Percentiles rank a stretch among this genome's conserved stretches.
phyloP scores from a whole-genome alignment of 345 rosid species.

The Euphorbia pulcherrima region DNA sequence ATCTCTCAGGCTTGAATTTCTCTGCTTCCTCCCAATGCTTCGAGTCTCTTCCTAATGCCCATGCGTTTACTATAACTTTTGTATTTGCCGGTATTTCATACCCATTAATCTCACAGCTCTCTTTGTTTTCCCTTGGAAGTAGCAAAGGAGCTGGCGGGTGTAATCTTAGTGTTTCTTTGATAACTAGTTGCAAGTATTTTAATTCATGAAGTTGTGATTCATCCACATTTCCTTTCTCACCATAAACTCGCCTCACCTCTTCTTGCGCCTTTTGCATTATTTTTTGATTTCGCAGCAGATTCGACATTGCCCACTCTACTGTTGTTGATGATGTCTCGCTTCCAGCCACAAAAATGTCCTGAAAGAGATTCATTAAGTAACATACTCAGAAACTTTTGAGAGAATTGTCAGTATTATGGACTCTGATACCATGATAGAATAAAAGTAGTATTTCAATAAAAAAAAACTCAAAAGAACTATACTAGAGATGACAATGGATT shows the following conservation, averaged over 20 bases:
- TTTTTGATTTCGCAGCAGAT: conserved; percentile 27
- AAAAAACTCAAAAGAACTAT: too few species aligned
- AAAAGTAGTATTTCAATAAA: too few species aligned
- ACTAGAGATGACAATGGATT: too few species aligned
- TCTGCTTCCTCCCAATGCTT: conserved; percentile 28
- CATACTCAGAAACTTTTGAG: neutral
- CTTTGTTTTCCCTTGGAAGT: conserved; percentile 32
- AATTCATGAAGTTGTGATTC: conserved; percentile 10
- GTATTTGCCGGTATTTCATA: conserved; percentile 9
- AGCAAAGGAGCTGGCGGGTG: conserved; percentile 32
- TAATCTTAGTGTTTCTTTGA: conserved; percentile 32
- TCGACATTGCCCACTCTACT: conserved; percentile 30
- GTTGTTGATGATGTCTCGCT: conserved; percentile 28
- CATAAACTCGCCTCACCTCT: conserved; percentile 28
- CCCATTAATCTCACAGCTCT: conserved; percentile 20
- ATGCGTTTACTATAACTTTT: conserved; percentile 15
- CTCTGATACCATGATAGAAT: too few species aligned
- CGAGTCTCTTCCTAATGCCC: conserved; percentile 20
- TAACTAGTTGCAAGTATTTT: conserved; percentile 11
- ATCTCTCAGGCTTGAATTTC: conserved; percentile 28
- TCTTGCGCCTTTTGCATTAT: conserved; percentile 26
- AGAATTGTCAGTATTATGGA: too few species aligned
- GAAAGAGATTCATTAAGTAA: neutral
- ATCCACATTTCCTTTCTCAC: conserved; percentile 8
- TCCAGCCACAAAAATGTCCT: conserved; percentile 34